Evolutionary conservation across 495 filamentous ascomycete species (phyloP).

Genomic region (Durotheca rogersii): DNA sequence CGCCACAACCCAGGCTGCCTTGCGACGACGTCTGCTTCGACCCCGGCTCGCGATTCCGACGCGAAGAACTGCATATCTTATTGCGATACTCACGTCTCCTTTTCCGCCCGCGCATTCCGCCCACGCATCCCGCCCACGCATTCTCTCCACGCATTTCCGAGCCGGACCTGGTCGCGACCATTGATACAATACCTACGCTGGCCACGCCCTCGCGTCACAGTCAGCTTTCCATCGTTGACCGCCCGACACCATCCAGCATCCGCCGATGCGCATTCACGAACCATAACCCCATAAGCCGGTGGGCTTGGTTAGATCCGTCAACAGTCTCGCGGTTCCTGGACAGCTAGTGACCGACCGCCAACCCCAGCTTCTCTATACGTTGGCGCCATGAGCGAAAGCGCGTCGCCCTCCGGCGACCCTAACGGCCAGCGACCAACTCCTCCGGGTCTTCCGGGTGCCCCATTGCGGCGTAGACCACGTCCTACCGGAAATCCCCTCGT

Average conservation of each 20-base stretch:
- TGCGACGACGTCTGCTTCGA: not conserved
- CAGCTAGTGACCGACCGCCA: slow-evolving; percentile 1
- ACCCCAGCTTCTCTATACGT: slow-evolving; percentile 3
- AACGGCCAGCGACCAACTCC: slow-evolving; percentile 48
- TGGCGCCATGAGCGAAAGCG: slow-evolving; percentile 52
- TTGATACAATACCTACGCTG: not conserved
- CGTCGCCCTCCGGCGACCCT: slow-evolving; percentile 51
- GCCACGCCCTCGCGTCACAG: slow-evolving; percentile 3
- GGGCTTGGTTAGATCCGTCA: slow-evolving; percentile 8
- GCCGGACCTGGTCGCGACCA: slow-evolving; percentile 7
- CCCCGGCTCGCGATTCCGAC: not conserved
- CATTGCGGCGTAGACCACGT: slow-evolving; percentile 48
- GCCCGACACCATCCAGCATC: not conserved
- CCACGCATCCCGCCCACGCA: too few relatives aligned
- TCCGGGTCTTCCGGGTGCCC: slow-evolving; percentile 33
- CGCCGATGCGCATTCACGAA: slow-evolving; percentile 5
- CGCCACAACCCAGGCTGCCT: not conserved
- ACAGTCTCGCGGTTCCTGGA: not conserved
- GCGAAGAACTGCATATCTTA: not conserved
- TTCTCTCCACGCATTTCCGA: too few relatives aligned
- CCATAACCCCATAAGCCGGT: slow-evolving; percentile 4
- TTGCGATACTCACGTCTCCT: slow-evolving; percentile 1
- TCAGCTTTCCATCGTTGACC: not conserved
- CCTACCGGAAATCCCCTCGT: slow-evolving; percentile 65
- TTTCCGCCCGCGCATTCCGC: too few relatives aligned